Conservation (phyloP, 441 rosid species). For the Bocquillonia castaneifolia region DNA sequence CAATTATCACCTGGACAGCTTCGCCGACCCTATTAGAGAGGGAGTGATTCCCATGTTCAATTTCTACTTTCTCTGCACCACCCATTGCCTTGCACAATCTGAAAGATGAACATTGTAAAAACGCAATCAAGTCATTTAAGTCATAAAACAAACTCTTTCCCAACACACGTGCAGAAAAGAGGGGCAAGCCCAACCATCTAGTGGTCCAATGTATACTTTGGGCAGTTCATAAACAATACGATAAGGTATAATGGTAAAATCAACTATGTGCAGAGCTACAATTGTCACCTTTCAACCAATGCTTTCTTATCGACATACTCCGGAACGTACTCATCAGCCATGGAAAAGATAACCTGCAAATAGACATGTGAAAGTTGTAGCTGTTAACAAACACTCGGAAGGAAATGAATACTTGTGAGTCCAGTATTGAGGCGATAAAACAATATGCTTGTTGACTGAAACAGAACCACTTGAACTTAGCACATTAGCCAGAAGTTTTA, state of each 20-base stretch:
- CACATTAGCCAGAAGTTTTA: not conserved
- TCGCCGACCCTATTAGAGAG: slow-evolving; percentile 81
- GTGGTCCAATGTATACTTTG: too few species aligned
- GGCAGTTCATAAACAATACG: not conserved
- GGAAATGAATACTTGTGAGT: not conserved
- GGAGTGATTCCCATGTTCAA: slow-evolving; percentile 88
- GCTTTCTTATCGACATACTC: slow-evolving; percentile 84
- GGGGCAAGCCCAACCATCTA: too few species aligned
- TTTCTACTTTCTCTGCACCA: slow-evolving; percentile 84
- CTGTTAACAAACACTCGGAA: not conserved
- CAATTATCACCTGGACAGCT: slow-evolving; percentile 68
- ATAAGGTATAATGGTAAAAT: not conserved
- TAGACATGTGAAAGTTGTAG: slow-evolving; percentile 1
- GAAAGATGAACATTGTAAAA: slow-evolving; percentile 18
- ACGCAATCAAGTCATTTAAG: not conserved
- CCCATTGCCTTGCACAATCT: slow-evolving; percentile 91
- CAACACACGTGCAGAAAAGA: too few species aligned
- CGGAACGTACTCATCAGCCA: slow-evolving; percentile 90
- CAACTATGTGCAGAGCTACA: not conserved
- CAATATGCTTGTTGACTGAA: not conserved
- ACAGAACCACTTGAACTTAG: not conserved
- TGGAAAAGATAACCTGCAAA: slow-evolving; percentile 76
- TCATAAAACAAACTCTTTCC: not conserved
- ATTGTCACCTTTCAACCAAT: slow-evolving; percentile 65
- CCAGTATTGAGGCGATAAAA: not conserved